Evolutionary conservation across 2,329 filamentous ascomycete genomes (phyloP), one percentile per base, ranked within the genome.

Genomic region (Colletotrichum tropicale): DNA sequence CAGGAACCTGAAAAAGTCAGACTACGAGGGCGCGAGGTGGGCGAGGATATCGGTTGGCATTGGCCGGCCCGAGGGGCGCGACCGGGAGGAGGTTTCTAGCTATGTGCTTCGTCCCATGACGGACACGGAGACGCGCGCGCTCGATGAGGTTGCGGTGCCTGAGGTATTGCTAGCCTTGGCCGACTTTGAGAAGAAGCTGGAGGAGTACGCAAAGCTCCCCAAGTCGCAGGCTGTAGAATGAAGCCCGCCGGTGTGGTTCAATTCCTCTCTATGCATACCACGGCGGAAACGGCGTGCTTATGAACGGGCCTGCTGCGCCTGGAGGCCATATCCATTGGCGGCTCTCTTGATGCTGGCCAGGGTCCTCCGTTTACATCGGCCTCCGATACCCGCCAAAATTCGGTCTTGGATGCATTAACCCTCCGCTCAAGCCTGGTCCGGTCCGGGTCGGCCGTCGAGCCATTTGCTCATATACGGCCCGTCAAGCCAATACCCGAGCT

Each of bases 401-500:
- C 58, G 18, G 34, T n/a, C 32, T 38, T 34, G 34, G 2, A 26
- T 43, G n/a, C 13, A 21, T 16, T 4, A 64, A 26, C 4, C 30
- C 32, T 64, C 21, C 34, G 13, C 48, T 74, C 67, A 74, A 65
- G 71, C 81, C 12, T 82, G 43, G 13, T 76, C 74, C 8, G 74
- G 70, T 3, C 65, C 66, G 6, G 71, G 71, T 21, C 87, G 82
- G 3, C 89, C 90, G 77, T 92, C 89, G 5, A 92, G 82, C 90
- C 89, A 92, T 83, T 93, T 93, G 83, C 90, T 91, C 89, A 92
- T 95, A 78, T 98, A 98, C 13, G 95, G 95, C 12, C 97, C 97
- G 83, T 99, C 97, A 34, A 99, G 89, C 89, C 92, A 95, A 86
- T 98, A 99, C 2, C 97, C 97, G 36, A 99, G 89, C 84, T 96